Percentiles rank a stretch among this genome's conserved stretches.
These are phyloP conservation scores for Schrenkiella parvula DNA, from an alignment of 345 rosid species.

Conservation along the genomic window DNA sequence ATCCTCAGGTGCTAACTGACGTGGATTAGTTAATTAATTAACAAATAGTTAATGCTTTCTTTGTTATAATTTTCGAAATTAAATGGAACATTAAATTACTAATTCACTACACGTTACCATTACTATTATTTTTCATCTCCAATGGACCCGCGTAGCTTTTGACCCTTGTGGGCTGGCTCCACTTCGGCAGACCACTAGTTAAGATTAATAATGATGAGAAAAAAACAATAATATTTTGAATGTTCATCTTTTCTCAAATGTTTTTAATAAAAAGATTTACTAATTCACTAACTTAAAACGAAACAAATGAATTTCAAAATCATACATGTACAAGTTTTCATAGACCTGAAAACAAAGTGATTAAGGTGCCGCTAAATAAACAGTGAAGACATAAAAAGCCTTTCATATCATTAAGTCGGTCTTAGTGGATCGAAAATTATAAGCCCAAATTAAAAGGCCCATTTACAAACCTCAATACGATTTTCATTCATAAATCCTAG, in stretches of 20 bases:
- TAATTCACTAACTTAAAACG: no score
- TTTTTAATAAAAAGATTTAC: no score
- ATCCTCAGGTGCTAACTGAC: slow-evolving; percentile 5
- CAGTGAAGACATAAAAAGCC: no score
- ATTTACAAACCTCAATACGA: not conserved
- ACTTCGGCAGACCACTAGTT: not conserved
- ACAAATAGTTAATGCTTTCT: not conserved
- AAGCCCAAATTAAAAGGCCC: slow-evolving; percentile 24
- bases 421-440: not conserved
- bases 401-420: not conserved
- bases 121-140: not conserved
- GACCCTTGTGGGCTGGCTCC: slow-evolving; percentile 20
- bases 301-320: no score
- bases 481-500: slow-evolving; percentile 11
- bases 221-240: not conserved
- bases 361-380: no score
- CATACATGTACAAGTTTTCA: no score
- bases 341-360: no score
- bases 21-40: slow-evolving; percentile 1
- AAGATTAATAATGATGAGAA: not conserved
- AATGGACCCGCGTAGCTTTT: not conserved
- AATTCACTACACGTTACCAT: not conserved
- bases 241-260: not conserved
- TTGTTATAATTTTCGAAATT: not conserved
- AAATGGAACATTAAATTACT: not conserved